Base-by-base conservation (phyloP, 371 early-diverging fungal species). In the Actinomortierella ambigua region DNA sequence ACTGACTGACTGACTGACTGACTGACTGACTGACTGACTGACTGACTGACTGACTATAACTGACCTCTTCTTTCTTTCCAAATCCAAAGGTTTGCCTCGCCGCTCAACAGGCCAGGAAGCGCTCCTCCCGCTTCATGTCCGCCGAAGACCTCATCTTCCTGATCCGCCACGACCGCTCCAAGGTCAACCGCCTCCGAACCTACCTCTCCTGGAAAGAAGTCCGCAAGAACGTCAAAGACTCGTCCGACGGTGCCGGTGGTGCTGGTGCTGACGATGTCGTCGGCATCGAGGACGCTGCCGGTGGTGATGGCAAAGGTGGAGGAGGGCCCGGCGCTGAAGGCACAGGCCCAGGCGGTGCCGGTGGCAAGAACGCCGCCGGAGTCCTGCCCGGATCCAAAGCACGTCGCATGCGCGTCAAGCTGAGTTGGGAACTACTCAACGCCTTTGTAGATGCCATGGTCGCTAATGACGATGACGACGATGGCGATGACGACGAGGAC, bases 141-240 rank as follows among this genome's bases (percentile, higher is more conserved):
- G 85, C 93, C 20, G 98, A 98, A 68, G 98, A 98, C 75, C 77
- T 98, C 29, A 95, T 98, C 15, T 98, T 98, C 71, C 78, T 97
- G n/a, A 95, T 97, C 70, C 88, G 97, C 1, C 94, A 94, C 78
- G 98, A 98, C 77, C 88, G 92, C 34, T 89, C 88, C 52, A 97
- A 96, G 69, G 94, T 96, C 6, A 90, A 92, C 69, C 90, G 98
- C 3, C 82, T 98, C 53, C 82, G 91, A 26, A 91, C 91, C 22
- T 98, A 91, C 77, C 80, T 98, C 34, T 90, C 91, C 53, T 98
- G 96, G 95, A 97, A 96, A 77, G 98, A 98, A 67, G 95, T 97
- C 22, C 88, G 98, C 34, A 96, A 94, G 61, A 93, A 91, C 64
- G 93, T 88, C 43, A 96, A 94, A 70, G 89, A 91, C 58, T 70